phyloP scores from a whole-genome alignment of 176 grass and related monocot genomes.

The Carex cristatella region DNA sequence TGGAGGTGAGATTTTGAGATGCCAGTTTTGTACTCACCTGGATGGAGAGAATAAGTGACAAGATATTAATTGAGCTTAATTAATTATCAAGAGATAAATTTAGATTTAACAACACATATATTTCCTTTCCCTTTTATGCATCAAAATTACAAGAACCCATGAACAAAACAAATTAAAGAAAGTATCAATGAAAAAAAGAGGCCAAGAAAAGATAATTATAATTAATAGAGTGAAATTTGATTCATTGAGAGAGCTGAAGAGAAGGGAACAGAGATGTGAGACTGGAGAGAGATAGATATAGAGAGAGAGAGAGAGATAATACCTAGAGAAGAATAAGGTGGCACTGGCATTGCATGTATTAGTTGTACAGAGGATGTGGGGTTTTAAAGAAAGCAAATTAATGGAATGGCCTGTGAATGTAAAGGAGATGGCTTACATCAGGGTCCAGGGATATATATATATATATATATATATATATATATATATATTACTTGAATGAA shows the following conservation, averaged over 20 bases:
- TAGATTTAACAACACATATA: background rate
- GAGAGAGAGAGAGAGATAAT: background rate
- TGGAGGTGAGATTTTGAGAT: conserved; percentile 9
- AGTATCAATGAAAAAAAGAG: background rate
- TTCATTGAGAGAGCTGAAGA: background rate
- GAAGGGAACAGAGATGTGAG: background rate
- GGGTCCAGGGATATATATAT: background rate
- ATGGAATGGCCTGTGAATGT: background rate
- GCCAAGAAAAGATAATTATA: background rate
- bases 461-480: background rate
- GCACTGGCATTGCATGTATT: background rate
- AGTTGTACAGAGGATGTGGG: background rate
- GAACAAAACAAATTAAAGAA: background rate
- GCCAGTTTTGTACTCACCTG: conserved; percentile 2
- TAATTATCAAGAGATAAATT: background rate
- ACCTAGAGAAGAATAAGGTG: background rate
- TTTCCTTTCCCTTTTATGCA: background rate
- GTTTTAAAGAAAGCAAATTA: background rate
- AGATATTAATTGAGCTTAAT: background rate
- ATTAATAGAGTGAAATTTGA: background rate
- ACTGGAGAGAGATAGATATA: background rate
- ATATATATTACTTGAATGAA: background rate
- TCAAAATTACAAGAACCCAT: background rate
- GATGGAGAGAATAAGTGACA: background rate
- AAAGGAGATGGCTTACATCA: background rate